Percentiles rank a stretch among this genome's conserved stretches.
These are phyloP conservation scores for Spathaspora sp. DNA, from an alignment of 805 yeast genomes.

Conservation along the genomic window DNA sequence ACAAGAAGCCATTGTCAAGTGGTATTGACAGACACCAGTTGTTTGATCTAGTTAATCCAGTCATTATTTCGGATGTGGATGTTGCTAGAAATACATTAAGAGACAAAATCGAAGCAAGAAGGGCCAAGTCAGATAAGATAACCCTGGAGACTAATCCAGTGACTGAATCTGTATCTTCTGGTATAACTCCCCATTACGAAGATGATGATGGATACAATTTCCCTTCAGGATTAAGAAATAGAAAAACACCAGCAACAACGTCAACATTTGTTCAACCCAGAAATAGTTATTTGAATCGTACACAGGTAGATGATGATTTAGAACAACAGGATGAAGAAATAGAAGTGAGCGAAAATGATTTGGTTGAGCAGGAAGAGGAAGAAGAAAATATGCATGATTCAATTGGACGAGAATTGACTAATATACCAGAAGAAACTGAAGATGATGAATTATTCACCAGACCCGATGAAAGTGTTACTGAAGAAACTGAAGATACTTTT, in stretches of 20 bases:
- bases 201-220: slow-evolving; percentile 12
- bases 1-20: neutral
- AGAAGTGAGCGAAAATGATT: neutral
- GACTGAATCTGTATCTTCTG: neutral
- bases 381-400: neutral
- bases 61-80: slow-evolving; percentile 4
- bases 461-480: neutral
- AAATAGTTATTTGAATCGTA: neutral
- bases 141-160: neutral
- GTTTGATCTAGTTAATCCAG: slow-evolving; percentile 3
- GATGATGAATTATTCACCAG: neutral
- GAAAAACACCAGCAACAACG: neutral
- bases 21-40: neutral
- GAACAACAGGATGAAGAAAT: neutral
- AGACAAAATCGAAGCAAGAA: neutral
- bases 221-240: slow-evolving; percentile 1
- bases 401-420: neutral
- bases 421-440: neutral
- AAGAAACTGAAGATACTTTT: slow-evolving; percentile 2
- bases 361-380: neutral
- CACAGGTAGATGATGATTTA: neutral
- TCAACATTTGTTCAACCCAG: neutral
- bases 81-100: neutral
- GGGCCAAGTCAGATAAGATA: neutral
- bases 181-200: slow-evolving; percentile 2